Evolutionary conservation across 306 rosid species (phyloP).

Genomic region (Glycyrrhiza uralensis): DNA sequence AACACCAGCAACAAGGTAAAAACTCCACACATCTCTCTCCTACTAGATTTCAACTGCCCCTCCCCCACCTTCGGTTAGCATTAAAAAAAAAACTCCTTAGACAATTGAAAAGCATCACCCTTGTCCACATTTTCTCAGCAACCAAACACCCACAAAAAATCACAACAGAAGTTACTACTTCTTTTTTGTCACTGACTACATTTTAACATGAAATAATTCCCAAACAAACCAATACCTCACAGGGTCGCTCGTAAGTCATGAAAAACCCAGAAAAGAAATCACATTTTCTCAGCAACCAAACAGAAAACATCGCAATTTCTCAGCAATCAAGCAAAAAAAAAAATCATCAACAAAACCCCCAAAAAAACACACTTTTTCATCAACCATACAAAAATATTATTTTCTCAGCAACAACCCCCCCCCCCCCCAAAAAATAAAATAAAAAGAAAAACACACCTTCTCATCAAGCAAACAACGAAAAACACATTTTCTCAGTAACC

Average conservation of each 20-base stretch:
- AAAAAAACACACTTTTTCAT: background rate
- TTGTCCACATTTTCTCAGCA: slow-evolving; percentile 1
- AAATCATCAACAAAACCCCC: background rate
- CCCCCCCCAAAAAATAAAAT: too few relatives aligned
- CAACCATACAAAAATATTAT: background rate
- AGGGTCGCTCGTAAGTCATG: background rate
- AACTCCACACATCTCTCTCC: background rate
- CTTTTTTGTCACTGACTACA: background rate
- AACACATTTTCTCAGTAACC: too few relatives aligned
- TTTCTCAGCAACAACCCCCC: background rate
- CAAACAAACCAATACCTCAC: background rate
- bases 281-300: background rate
- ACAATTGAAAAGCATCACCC: background rate
- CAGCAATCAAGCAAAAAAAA: background rate
- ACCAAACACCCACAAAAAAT: background rate
- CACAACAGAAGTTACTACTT: background rate
- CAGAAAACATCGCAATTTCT: background rate
- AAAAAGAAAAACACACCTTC: too few relatives aligned
- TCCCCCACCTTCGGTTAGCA: background rate
- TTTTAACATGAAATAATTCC: background rate
- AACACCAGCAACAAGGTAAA: background rate
- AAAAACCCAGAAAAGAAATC: background rate
- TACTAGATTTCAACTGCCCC: background rate
- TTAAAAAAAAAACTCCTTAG: background rate
- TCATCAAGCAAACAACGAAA: too few relatives aligned